phyloP scores from a whole-genome alignment of 2,329 filamentous ascomycete genomes.

The Myotisia sp. region DNA sequence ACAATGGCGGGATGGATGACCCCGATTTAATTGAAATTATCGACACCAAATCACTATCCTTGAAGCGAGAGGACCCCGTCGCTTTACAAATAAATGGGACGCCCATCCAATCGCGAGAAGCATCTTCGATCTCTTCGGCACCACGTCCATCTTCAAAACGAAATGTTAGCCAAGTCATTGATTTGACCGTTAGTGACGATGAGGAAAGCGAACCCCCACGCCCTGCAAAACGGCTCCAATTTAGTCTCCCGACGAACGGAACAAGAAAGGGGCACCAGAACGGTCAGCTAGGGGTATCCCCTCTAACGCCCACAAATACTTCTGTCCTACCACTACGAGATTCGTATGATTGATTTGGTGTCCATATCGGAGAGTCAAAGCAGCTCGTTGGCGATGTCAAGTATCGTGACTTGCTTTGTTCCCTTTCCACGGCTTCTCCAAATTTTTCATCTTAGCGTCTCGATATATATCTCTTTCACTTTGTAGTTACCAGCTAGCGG shows the following conservation, averaged over 20 bases:
- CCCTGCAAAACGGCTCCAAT: conserved; percentile 22
- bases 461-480: too few species aligned
- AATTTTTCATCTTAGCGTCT: too few species aligned
- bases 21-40: conserved; percentile 40
- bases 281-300: too few species aligned
- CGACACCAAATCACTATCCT: conserved; percentile 20
- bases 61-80: conserved; percentile 27
- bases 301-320: too few species aligned
- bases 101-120: conserved; percentile 24
- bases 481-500: too few species aligned
- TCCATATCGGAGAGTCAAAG: too few species aligned
- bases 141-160: conserved; percentile 30
- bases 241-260: conserved; percentile 14
- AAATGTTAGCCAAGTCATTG: conserved; percentile 37
- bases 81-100: conserved; percentile 13
- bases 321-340: too few species aligned
- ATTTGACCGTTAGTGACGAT: conserved; percentile 40
- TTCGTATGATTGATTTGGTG: too few species aligned
- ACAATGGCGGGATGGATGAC: conserved; percentile 34
- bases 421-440: too few species aligned
- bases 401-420: too few species aligned
- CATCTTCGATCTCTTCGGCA: conserved; percentile 27
- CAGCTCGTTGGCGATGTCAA: too few species aligned
- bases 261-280: too few species aligned
- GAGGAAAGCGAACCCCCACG: conserved; percentile 34